A percentile compares a stretch with the other conserved stretches of the same genome.
Evolutionary conservation across 1,139 yeast species (phyloP).

Genomic region (Protomyces inundatus): DNA sequence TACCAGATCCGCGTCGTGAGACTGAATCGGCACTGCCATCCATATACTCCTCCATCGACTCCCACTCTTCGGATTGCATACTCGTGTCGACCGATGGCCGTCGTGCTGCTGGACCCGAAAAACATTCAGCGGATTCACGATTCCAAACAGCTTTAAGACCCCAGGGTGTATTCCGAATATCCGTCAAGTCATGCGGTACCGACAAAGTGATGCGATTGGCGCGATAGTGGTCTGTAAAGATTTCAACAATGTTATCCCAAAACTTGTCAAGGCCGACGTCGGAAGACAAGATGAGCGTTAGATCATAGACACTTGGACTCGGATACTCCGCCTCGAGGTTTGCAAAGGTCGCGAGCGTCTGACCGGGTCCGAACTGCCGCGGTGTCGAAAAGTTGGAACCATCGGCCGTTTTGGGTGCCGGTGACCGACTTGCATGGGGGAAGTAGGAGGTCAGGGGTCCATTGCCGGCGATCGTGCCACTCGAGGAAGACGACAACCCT

Average conservation of each 20-base stretch:
- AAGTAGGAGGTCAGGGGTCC: conserved; percentile 4
- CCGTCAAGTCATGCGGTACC: conserved; percentile 40
- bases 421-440: conserved; percentile 8
- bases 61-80: conserved; percentile 14
- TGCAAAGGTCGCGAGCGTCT: conserved; percentile 2
- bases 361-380: conserved; percentile 6
- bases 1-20: neutral
- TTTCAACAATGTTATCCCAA: conserved; percentile 36
- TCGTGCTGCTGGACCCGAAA: neutral
- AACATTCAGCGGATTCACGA: neutral
- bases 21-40: too few relatives aligned
- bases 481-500: conserved; percentile 10
- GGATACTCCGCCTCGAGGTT: conserved; percentile 26
- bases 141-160: conserved; percentile 37
- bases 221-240: conserved; percentile 36
- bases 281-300: conserved; percentile 36
- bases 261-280: conserved; percentile 39
- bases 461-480: conserved; percentile 18
- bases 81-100: neutral
- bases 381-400: conserved; percentile 17
- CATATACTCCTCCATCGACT: conserved; percentile 10
- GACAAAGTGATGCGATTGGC: conserved; percentile 37
- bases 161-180: conserved; percentile 40
- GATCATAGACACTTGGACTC: conserved; percentile 36
- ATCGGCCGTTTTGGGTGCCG: neutral